These are phyloP conservation scores for Trichocladium antarcticum DNA, from an alignment of 495 filamentous ascomycete genomes.

Conservation along the genomic window DNA sequence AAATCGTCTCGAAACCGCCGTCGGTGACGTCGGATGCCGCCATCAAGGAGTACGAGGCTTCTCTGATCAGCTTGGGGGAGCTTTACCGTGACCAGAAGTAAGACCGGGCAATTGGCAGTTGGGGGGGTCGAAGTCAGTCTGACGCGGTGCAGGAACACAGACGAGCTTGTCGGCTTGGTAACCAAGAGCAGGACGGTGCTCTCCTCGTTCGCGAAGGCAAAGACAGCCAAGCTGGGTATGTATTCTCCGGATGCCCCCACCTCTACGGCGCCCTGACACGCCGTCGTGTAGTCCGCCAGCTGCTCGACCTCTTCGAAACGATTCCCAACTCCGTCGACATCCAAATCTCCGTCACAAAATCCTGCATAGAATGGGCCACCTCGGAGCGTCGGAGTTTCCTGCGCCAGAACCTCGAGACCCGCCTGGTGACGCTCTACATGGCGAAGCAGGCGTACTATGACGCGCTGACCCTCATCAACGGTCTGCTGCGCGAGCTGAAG, in stretches of 20 bases:
- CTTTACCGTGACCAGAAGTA: constrained; percentile 81
- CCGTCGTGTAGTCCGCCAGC: constrained; percentile 68
- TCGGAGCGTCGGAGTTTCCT: constrained; percentile 88
- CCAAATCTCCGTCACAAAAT: constrained; percentile 87
- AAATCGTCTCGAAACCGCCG: constrained; percentile 73
- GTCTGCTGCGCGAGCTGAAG: constrained; percentile 88
- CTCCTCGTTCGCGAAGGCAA: constrained; percentile 94
- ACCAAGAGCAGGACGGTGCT: constrained; percentile 80
- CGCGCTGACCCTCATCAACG: constrained; percentile 90
- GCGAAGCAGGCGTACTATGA: constrained; percentile 94
- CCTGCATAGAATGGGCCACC: constrained; percentile 98
- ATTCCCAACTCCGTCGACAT: constrained; percentile 89
- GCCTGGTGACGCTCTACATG: constrained; percentile 88
- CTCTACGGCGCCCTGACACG: background rate
- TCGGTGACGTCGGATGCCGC: constrained; percentile 70
- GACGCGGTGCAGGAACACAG: constrained; percentile 46
- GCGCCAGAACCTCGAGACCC: constrained; percentile 94
- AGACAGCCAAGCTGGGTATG: constrained; percentile 93
- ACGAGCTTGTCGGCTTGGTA: constrained; percentile 85
- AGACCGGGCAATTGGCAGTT: constrained; percentile 26
- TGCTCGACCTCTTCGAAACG: constrained; percentile 86
- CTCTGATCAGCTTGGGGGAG: constrained; percentile 76
- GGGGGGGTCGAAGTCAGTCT: constrained; percentile 34
- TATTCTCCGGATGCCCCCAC: background rate
- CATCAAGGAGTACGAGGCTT: constrained; percentile 75